Evolutionary conservation across 495 filamentous ascomycete species (phyloP), one percentile per base, ranked within the genome.

Genomic region (Diplogelasinospora grovesii): DNA sequence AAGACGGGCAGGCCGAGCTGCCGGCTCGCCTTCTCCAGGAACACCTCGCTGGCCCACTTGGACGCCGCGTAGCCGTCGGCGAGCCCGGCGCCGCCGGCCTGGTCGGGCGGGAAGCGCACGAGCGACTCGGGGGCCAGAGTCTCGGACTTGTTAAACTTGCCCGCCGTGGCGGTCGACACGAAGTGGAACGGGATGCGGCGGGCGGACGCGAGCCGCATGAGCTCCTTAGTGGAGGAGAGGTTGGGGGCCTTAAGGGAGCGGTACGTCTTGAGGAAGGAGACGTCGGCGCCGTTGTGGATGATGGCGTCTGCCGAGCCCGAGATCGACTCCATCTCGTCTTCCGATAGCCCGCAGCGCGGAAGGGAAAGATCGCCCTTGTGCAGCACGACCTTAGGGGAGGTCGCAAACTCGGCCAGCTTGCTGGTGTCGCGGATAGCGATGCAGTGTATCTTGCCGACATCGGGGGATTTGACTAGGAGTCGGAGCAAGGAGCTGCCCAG

Each of bases 11-110:
- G 30, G 1, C 48, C 57, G 22, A 57, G 44, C 6, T 39, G 23
- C 9, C 22, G 4, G 16, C 22, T 24, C 9, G 51, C 49, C 3
- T 54, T 52, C 49, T 78, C 73, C 0, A 81, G 54, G 18, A 63
- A 50, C 5, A 36, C 39, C 52, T 81, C 77, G 39, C 69, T 66
- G 1, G 66, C 76, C 76, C 77, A 81, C 22, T 75, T 75, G 3
- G 60, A 53, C 0, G 72, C 60, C 0, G 50, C 48, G 39, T 78
- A 81, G 1, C 75, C 75, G 32, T 70, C 35, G 8, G 35, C 20
- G 20, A 4, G 20, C 10, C 18, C 16, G 35, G 4, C 3, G 5
- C 13, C 11, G 14, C 5, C 9, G n/a, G n/a, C n/a, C n/a, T n/a
- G n/a, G n/a, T n/a, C n/a, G n/a, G n/a, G n/a, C n/a, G n/a, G n/a